Evolutionary conservation across 2,329 filamentous ascomycete genomes (phyloP).

Genomic region (Apiospora malaysiana): DNA sequence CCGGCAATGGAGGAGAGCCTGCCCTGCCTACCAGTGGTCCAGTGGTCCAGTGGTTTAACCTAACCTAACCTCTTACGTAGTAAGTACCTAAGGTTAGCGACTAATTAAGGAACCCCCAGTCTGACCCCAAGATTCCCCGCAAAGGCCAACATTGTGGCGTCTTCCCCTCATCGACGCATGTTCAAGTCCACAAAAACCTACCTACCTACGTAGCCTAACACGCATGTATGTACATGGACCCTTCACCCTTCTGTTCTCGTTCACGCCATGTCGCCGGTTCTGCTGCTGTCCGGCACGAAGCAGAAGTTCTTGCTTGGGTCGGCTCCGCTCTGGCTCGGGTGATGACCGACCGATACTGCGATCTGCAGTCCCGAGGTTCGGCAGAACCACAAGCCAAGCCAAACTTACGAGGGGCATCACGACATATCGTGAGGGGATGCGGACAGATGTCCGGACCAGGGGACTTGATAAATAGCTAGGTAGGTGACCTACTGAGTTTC

Average conservation of each 20-base stretch:
- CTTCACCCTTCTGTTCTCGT: neutral
- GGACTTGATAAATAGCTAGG: neutral
- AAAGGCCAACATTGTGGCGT: neutral
- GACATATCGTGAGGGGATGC: neutral
- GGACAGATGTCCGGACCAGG: neutral
- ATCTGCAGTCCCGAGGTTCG: neutral
- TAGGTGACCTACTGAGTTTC: neutral
- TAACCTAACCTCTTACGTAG: too few species aligned
- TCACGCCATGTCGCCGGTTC: neutral
- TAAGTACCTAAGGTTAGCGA: neutral
- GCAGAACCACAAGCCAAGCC: neutral
- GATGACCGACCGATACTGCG: neutral
- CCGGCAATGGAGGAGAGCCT: neutral
- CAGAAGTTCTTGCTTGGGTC: neutral
- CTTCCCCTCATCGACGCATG: neutral
- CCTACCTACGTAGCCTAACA: too few species aligned
- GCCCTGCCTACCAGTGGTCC: too few species aligned
- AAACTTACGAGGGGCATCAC: neutral
- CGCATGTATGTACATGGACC: neutral
- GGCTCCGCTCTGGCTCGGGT: neutral
- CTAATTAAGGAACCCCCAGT: neutral
- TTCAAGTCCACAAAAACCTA: conserved; percentile 6
- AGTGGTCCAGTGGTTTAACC: too few species aligned
- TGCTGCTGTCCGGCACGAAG: neutral
- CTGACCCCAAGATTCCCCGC: neutral